A percentile compares a stretch with the other conserved stretches of the same genome.
Evolutionary conservation across 164 flowering plant genomes (phyloP).

Genomic region (Brasenia schreberi): DNA sequence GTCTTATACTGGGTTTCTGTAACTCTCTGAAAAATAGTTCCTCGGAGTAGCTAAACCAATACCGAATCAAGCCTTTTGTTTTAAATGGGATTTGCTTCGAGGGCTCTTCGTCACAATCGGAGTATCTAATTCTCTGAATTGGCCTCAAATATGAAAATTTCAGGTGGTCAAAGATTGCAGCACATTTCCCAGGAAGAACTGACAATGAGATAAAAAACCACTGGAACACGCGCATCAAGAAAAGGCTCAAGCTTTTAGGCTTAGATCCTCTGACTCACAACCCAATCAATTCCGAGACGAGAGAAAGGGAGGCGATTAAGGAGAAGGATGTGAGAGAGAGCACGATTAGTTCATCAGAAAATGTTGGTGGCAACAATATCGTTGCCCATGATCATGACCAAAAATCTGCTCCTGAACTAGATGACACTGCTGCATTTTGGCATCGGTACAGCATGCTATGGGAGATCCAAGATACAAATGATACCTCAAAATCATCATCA

Average conservation of each 20-base stretch:
- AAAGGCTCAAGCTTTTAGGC: conserved; percentile 37
- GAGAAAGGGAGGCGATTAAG: background rate
- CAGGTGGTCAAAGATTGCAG: conserved; percentile 77
- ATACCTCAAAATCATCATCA: conserved; percentile 5
- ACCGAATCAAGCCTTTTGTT: too few relatives aligned
- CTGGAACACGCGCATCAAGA: conserved; percentile 71
- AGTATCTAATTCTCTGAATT: too few relatives aligned
- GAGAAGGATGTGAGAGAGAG: conserved; percentile 1
- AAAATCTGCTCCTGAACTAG: conserved; percentile 6
- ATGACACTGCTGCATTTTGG: conserved; percentile 11
- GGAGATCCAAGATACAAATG: conserved; percentile 17
- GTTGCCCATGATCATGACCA: conserved; percentile 5
- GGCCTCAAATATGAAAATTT: background rate
- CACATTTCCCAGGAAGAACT: conserved; percentile 63
- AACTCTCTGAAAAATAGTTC: too few relatives aligned
- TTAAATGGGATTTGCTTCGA: too few relatives aligned
- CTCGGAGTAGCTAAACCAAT: too few relatives aligned
- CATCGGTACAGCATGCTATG: conserved; percentile 16
- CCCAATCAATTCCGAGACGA: conserved; percentile 15
- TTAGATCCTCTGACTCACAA: conserved; percentile 51
- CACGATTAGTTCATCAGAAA: background rate
- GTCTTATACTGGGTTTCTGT: too few relatives aligned
- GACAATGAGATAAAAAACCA: conserved; percentile 78
- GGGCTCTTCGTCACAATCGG: too few relatives aligned
- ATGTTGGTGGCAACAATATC: background rate